Conservation (phyloP, 2,329 filamentous ascomycete genomes). For the Alternaria alternata region DNA sequence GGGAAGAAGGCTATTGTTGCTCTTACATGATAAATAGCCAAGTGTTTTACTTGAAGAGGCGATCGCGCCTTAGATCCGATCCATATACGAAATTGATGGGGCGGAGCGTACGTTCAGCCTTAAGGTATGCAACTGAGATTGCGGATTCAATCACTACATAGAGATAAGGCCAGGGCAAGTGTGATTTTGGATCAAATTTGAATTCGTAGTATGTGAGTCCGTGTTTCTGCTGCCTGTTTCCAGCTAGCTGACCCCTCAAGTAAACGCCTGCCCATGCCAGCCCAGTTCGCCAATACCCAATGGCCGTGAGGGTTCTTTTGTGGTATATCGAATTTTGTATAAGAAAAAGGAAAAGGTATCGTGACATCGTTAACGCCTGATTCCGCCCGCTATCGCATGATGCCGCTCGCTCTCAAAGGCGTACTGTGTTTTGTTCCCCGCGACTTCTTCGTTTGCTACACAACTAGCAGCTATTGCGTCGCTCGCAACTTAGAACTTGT, state of each 20-base stretch:
- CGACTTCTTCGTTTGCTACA: background rate
- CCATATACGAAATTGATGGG: background rate
- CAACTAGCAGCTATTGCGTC: background rate
- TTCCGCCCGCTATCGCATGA: background rate
- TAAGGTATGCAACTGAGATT: background rate
- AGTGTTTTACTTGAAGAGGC: background rate
- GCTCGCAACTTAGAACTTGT: slow-evolving; percentile 30
- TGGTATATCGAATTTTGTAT: slow-evolving; percentile 29
- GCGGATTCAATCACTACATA: background rate
- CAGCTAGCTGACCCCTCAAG: slow-evolving; percentile 1
- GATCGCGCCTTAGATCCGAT: background rate
- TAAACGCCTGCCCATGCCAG: slow-evolving; percentile 21
- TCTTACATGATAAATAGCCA: background rate
- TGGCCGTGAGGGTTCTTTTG: slow-evolving; percentile 29
- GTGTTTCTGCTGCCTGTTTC: slow-evolving; percentile 4
- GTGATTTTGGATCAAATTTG: background rate
- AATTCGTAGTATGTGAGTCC: background rate
- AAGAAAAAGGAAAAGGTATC: slow-evolving; percentile 29
- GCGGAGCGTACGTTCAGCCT: background rate
- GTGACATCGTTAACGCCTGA: slow-evolving; percentile 28
- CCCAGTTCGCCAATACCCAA: slow-evolving; percentile 12
- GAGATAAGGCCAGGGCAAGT: background rate
- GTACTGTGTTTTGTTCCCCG: background rate
- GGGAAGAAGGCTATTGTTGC: background rate
- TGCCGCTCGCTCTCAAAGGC: background rate